A percentile compares a stretch with the other conserved stretches of the same genome.
These are phyloP conservation scores for Cajanus cajan DNA, from an alignment of 306 rosid species.

Conservation along the genomic window DNA sequence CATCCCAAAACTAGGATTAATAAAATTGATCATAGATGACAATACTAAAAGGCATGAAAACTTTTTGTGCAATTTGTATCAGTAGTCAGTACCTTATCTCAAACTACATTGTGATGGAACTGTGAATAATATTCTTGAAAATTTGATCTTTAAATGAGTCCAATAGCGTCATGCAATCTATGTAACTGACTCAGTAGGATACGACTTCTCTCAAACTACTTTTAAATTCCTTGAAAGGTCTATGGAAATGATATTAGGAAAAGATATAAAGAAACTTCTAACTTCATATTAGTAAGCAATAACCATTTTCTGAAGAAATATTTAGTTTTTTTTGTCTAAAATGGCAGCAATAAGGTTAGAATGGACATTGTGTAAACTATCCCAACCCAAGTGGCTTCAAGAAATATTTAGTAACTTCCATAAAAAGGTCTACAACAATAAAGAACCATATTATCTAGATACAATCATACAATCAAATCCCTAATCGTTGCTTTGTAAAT, in stretches of 20 bases:
- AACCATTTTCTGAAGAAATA: not conserved
- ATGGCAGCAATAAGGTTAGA: no score
- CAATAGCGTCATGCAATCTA: no score
- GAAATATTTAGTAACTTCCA: not conserved
- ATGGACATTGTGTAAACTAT: no score
- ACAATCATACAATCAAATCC: not conserved
- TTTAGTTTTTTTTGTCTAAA: not conserved
- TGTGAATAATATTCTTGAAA: no score
- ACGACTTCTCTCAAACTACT: constrained; percentile 1
- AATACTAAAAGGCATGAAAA: not conserved
- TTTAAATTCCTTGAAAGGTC: not conserved
- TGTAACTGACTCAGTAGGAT: no score
- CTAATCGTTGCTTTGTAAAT: not conserved
- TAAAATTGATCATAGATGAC: not conserved
- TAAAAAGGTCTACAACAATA: not conserved
- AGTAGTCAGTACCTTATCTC: constrained; percentile 1
- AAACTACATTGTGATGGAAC: not conserved
- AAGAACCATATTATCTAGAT: not conserved
- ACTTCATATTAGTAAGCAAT: not conserved
- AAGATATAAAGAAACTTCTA: not conserved
- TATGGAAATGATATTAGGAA: not conserved
- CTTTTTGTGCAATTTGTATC: not conserved
- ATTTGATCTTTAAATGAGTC: no score
- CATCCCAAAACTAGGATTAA: not conserved
- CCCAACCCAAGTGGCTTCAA: not conserved